Evolutionary conservation across 148 eudicot genomes (phyloP).

Genomic region (Rhododendron molle): DNA sequence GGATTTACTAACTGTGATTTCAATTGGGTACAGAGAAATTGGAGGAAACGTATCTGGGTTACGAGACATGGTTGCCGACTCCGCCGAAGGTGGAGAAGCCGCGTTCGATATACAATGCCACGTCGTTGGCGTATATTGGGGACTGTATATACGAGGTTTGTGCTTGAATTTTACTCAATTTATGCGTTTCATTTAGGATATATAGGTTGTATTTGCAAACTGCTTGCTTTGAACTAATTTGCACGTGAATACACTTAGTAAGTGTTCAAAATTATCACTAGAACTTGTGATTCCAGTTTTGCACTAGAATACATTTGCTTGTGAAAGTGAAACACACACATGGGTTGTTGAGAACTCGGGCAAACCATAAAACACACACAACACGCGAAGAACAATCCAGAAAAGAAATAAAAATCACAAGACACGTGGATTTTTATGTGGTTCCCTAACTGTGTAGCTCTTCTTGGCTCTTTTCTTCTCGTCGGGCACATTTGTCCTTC

Average conservation of each 20-base stretch:
- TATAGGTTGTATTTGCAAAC: too few species aligned
- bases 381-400: too few species aligned
- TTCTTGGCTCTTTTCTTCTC: too few species aligned
- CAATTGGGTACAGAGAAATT: slow-evolving; percentile 17
- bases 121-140: slow-evolving; percentile 77
- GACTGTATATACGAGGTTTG: slow-evolving; percentile 81
- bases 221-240: slow-evolving; percentile 1
- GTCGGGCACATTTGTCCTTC: too few species aligned
- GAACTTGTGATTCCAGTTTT: neutral
- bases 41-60: slow-evolving; percentile 60
- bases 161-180: neutral
- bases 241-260: neutral
- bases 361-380: too few species aligned
- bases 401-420: too few species aligned
- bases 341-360: neutral
- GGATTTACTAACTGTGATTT: neutral
- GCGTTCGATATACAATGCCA: slow-evolving; percentile 74
- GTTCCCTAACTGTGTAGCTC: too few species aligned
- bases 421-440: too few species aligned
- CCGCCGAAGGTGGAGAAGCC: slow-evolving; percentile 82
- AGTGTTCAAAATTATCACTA: neutral
- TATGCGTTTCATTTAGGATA: neutral
- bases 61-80: slow-evolving; percentile 72
- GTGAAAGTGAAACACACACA: neutral
- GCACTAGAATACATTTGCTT: neutral